A percentile compares a stretch with the other conserved stretches of the same genome.
phyloP scores from a whole-genome alignment of 2,329 filamentous ascomycete species.

The Pseudogymnoascus sp. region DNA sequence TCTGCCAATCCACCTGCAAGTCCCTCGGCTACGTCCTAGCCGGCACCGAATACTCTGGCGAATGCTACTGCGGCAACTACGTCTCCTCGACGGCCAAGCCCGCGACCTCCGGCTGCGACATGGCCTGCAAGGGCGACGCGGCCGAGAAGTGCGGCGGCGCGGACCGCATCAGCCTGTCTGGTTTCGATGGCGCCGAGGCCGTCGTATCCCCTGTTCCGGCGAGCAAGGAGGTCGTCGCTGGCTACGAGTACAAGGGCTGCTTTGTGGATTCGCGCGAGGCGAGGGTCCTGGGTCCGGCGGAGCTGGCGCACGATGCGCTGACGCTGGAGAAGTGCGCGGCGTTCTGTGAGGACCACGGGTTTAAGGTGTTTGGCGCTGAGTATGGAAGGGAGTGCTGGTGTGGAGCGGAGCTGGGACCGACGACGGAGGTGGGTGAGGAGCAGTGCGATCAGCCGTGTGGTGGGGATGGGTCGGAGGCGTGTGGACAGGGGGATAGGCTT shows the following conservation, averaged over 20 bases:
- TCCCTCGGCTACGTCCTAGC: slow-evolving; percentile 36
- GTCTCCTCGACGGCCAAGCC: neutral
- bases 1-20: slow-evolving; percentile 41
- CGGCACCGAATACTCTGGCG: slow-evolving; percentile 27
- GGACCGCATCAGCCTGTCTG: slow-evolving; percentile 13
- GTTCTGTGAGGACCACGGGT: neutral
- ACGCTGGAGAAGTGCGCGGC: neutral
- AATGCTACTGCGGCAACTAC: slow-evolving; percentile 11
- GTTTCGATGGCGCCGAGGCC: neutral
- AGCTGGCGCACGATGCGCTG: neutral
- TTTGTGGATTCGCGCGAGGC: neutral
- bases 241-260: neutral
- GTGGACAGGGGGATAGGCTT: neutral
- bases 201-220: neutral
- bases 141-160: slow-evolving; percentile 15
- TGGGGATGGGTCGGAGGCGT: neutral
- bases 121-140: slow-evolving; percentile 15
- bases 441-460: neutral
- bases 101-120: slow-evolving; percentile 16
- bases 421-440: neutral
- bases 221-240: neutral
- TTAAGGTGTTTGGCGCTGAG: neutral
- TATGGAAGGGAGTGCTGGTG: neutral
- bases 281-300: neutral
- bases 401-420: neutral